phyloP scores from a whole-genome alignment of 108 stramenopile species.

The Parmales sp. region DNA sequence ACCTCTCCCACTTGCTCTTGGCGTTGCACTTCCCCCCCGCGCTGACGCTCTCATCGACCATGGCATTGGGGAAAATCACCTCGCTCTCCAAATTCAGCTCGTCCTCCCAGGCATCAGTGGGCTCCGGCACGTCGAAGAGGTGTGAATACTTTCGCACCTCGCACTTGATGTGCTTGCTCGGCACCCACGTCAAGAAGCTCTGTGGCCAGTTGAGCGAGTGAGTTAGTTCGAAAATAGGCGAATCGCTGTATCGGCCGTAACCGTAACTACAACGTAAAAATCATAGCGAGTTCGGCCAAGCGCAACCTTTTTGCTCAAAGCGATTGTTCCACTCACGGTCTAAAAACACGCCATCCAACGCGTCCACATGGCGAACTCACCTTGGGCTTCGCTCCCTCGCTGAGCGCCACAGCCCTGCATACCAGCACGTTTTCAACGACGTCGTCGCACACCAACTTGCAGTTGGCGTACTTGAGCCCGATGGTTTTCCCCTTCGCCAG shows the following conservation, averaged over 20 bases:
- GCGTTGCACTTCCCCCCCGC: conserved; percentile 35
- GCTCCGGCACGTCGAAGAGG: conserved; percentile 76
- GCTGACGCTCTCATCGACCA: conserved; percentile 64
- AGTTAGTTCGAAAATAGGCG: background rate
- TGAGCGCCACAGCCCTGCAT: conserved; percentile 55
- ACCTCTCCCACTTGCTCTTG: conserved; percentile 54
- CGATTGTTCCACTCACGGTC: conserved; percentile 28
- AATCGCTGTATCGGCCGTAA: too few species aligned
- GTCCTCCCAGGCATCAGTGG: conserved; percentile 77
- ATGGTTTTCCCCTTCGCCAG: conserved; percentile 86
- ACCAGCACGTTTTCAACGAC: conserved; percentile 37
- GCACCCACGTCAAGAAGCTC: conserved; percentile 20
- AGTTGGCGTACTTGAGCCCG: conserved; percentile 79
- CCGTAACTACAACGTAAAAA: background rate
- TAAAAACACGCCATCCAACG: conserved; percentile 47
- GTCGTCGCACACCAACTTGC: conserved; percentile 61
- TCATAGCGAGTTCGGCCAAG: background rate
- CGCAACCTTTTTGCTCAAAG: background rate
- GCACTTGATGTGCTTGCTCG: background rate
- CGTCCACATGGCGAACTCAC: conserved; percentile 67
- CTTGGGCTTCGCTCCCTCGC: conserved; percentile 64
- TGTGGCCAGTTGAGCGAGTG: background rate
- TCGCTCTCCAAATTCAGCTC: conserved; percentile 79
- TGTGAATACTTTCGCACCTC: conserved; percentile 81
- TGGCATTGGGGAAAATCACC: conserved; percentile 52